A percentile compares a stretch with the other conserved stretches of the same genome.
Conservation (phyloP, 2,329 filamentous ascomycete species). For the Talaromyces verruculosus region DNA sequence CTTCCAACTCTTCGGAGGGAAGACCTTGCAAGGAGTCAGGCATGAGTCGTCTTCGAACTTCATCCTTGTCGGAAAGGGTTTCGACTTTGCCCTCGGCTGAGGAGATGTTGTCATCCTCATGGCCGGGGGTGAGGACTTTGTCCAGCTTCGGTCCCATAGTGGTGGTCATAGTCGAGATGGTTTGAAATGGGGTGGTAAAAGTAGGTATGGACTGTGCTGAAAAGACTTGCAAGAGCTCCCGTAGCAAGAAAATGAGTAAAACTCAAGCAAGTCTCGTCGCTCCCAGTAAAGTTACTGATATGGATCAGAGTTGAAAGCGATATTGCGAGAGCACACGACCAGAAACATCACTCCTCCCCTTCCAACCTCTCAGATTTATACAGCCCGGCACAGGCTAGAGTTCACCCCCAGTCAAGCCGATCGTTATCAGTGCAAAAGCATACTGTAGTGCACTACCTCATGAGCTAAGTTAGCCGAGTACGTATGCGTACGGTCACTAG, state of each 20-base stretch:
- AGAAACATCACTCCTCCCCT: not conserved
- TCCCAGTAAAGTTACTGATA: not conserved
- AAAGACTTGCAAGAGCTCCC: not conserved
- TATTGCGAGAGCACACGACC: not conserved
- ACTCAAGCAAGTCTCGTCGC: not conserved
- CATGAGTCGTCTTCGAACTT: not conserved
- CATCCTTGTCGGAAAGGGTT: slow-evolving; percentile 17
- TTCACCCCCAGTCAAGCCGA: not conserved
- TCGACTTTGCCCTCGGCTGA: slow-evolving; percentile 26
- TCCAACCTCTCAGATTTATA: not conserved
- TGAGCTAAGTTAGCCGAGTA: not conserved
- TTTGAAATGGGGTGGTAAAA: not conserved
- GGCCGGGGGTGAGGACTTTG: not conserved
- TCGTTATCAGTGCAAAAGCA: not conserved
- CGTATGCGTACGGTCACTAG: not conserved
- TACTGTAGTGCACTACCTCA: not conserved
- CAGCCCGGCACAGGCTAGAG: not conserved
- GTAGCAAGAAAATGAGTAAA: not conserved
- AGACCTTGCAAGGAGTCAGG: slow-evolving; percentile 28
- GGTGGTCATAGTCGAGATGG: not conserved
- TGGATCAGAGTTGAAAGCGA: not conserved
- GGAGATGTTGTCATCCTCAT: not conserved
- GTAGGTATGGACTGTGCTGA: not conserved
- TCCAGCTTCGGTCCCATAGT: not conserved
- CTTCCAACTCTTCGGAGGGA: slow-evolving; percentile 25